These are phyloP conservation scores for Xylaria sp. DNA, from an alignment of 2,329 filamentous ascomycete species.

Conservation along the genomic window DNA sequence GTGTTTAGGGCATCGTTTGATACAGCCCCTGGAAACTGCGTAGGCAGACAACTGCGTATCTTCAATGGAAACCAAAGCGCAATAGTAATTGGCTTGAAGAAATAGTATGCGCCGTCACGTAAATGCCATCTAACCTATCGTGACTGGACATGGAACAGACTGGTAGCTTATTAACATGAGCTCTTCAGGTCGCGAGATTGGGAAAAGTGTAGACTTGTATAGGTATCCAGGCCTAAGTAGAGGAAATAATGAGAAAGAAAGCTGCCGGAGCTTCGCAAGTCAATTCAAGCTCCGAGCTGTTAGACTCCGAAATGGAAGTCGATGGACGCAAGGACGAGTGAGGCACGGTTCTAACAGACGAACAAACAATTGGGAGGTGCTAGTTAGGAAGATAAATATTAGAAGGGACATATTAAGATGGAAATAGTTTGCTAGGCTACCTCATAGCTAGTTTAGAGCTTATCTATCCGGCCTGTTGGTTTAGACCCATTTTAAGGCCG, in stretches of 20 bases:
- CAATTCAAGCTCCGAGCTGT: neutral
- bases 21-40: neutral
- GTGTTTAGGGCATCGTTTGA: constrained; percentile 41
- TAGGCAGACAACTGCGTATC: neutral
- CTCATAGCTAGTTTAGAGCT: neutral
- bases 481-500: neutral
- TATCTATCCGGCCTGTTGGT: neutral
- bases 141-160: no score
- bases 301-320: neutral
- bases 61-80: neutral
- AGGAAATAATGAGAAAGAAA: no score
- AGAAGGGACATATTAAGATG: neutral
- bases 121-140: neutral
- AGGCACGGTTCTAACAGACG: constrained; percentile 14
- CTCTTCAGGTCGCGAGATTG: neutral
- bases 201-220: neutral
- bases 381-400: neutral
- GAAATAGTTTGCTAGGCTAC: neutral
- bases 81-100: no score
- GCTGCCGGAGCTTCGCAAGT: neutral
- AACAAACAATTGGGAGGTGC: constrained; percentile 8
- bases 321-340: neutral
- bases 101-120: neutral
- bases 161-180: neutral
- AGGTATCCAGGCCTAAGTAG: no score